Evolutionary conservation across 2,329 filamentous ascomycete species (phyloP).

Genomic region (Zymoseptoria passerinii): DNA sequence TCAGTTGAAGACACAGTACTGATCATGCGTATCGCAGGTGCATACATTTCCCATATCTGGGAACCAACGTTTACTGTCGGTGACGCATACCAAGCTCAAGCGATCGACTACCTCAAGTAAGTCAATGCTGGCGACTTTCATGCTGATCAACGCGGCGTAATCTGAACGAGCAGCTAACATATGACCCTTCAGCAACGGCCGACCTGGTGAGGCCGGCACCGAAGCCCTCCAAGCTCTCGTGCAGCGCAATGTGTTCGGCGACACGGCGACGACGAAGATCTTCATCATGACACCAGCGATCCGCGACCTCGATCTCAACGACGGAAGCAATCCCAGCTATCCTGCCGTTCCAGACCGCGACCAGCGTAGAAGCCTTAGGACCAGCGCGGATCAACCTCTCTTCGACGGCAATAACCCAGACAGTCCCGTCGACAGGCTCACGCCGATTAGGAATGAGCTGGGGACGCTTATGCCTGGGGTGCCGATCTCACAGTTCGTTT

Average conservation of each 20-base stretch:
- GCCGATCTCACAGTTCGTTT: not conserved
- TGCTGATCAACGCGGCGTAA: too few species aligned
- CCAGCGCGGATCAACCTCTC: not conserved
- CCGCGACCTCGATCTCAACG: not conserved
- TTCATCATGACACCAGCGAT: constrained; percentile 1
- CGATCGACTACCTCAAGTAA: not conserved
- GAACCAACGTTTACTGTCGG: not conserved
- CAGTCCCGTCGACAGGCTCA: not conserved
- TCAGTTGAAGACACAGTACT: too few species aligned
- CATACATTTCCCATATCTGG: not conserved
- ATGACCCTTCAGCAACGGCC: not conserved
- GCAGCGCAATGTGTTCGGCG: not conserved
- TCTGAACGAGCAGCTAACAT: not conserved
- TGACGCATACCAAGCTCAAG: not conserved
- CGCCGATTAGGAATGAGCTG: not conserved
- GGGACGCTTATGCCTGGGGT: not conserved
- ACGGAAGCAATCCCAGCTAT: not conserved
- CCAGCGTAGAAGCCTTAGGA: not conserved
- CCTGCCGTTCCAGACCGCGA: not conserved
- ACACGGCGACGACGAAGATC: not conserved
- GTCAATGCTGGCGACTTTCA: too few species aligned
- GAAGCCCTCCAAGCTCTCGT: not conserved
- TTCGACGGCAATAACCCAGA: not conserved
- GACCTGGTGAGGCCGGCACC: not conserved
- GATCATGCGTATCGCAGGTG: not conserved